phyloP scores from a whole-genome alignment of 2,329 filamentous ascomycete genomes.

The Celoporthe dispersa region DNA sequence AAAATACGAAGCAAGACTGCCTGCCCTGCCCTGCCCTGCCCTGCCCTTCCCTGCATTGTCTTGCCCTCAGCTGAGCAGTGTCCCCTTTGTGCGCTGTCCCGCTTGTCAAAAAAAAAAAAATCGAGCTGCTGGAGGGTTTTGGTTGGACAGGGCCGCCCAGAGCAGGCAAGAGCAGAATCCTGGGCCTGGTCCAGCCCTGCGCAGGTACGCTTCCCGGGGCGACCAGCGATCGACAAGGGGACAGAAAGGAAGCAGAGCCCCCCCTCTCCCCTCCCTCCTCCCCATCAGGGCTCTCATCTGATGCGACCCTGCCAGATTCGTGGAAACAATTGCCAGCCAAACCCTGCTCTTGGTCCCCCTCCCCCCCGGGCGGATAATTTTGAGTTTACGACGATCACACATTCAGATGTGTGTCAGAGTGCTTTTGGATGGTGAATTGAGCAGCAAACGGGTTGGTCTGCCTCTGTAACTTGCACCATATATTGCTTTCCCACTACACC shows the following conservation, averaged over 20 bases:
- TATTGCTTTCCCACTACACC: neutral
- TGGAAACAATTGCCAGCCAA: constrained; percentile 22
- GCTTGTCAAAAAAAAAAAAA: neutral
- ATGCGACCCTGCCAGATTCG: constrained; percentile 24
- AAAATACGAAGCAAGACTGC: neutral
- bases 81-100: neutral
- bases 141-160: neutral
- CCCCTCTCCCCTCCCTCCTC: constrained; percentile 3
- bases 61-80: neutral
- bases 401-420: constrained; percentile 19
- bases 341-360: constrained; percentile 20
- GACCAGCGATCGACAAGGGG: constrained; percentile 3
- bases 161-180: too few relatives aligned
- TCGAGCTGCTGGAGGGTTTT: neutral
- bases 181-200: constrained; percentile 5
- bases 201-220: constrained; percentile 9
- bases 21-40: neutral
- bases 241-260: neutral
- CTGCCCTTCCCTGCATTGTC: neutral
- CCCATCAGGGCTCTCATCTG: constrained; percentile 16
- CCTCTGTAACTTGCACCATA: neutral
- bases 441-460: neutral
- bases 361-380: constrained; percentile 13
- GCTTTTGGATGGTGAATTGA: neutral
- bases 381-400: constrained; percentile 28